These are phyloP conservation scores for Chytriomyces confervae DNA, from an alignment of 192 early-diverging fungal genomes.

Conservation along the genomic window DNA sequence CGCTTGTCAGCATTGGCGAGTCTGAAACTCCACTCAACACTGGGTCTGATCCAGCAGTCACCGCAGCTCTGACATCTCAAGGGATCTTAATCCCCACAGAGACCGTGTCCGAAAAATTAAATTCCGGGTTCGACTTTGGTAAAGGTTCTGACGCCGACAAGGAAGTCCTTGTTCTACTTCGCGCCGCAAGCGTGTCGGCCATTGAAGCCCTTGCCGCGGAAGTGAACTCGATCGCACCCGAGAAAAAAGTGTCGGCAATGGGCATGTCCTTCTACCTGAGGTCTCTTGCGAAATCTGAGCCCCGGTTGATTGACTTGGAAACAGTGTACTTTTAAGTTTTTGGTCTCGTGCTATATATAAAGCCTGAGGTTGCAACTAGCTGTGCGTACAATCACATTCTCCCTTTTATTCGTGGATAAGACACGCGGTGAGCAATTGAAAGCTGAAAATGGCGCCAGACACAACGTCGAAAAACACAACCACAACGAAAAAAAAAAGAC, in stretches of 20 bases:
- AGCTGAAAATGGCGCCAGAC: too few species aligned
- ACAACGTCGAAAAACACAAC: too few species aligned
- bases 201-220: not conserved
- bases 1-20: not conserved
- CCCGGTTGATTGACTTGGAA: too few species aligned
- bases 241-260: conserved; percentile 12
- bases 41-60: conserved; percentile 11
- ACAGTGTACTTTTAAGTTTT: too few species aligned
- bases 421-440: too few species aligned
- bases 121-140: not conserved
- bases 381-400: too few species aligned
- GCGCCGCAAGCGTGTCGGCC: conserved; percentile 5
- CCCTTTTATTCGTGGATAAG: too few species aligned
- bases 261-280: conserved; percentile 5
- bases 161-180: not conserved
- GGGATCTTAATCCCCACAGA: not conserved
- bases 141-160: not conserved
- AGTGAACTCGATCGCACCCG: not conserved
- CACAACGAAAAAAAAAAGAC: too few species aligned
- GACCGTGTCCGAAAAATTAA: not conserved
- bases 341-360: too few species aligned
- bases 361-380: too few species aligned
- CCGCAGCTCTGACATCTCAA: not conserved
- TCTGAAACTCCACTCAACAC: not conserved
- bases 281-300: not conserved